Percentiles rank a stretch among this genome's conserved stretches.
These are phyloP conservation scores for Histomonas meleagridis DNA, from an alignment of 208 protist genomes.

Conservation along the genomic window DNA sequence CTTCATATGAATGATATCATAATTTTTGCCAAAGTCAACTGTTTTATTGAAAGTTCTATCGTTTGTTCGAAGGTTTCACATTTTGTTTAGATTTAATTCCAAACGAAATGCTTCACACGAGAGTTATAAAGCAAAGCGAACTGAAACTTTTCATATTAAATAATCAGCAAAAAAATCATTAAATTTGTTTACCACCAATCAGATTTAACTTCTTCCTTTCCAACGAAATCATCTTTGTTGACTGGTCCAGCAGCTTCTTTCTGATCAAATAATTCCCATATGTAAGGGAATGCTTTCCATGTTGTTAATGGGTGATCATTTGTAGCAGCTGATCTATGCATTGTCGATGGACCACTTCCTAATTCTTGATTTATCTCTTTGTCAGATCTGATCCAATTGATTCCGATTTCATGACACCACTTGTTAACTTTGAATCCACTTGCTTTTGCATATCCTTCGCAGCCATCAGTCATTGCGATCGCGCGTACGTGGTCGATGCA, in stretches of 20 bases:
- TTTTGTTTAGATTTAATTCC: too few relatives aligned
- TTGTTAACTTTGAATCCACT: background rate
- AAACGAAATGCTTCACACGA: too few relatives aligned
- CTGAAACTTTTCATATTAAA: too few relatives aligned
- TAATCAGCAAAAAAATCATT: too few relatives aligned
- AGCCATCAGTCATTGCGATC: background rate
- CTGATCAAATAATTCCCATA: background rate
- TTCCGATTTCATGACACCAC: background rate
- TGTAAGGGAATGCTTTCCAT: background rate
- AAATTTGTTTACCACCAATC: too few relatives aligned
- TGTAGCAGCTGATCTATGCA: background rate
- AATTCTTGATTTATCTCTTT: background rate
- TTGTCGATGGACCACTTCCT: background rate
- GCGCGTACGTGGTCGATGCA: background rate
- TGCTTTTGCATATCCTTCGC: background rate
- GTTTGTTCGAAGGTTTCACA: too few relatives aligned
- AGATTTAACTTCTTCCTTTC: background rate
- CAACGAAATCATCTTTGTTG: background rate
- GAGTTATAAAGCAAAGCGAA: too few relatives aligned
- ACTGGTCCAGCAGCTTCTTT: background rate
- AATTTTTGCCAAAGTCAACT: too few relatives aligned
- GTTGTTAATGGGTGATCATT: background rate
- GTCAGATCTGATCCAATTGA: constrained; percentile 10
- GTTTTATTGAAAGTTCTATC: too few relatives aligned
- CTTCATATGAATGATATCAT: too few relatives aligned